A percentile compares a stretch with the other conserved stretches of the same genome.
phyloP scores from a whole-genome alignment of 78 protist species.

The Planoprotostelium fungivorum region DNA sequence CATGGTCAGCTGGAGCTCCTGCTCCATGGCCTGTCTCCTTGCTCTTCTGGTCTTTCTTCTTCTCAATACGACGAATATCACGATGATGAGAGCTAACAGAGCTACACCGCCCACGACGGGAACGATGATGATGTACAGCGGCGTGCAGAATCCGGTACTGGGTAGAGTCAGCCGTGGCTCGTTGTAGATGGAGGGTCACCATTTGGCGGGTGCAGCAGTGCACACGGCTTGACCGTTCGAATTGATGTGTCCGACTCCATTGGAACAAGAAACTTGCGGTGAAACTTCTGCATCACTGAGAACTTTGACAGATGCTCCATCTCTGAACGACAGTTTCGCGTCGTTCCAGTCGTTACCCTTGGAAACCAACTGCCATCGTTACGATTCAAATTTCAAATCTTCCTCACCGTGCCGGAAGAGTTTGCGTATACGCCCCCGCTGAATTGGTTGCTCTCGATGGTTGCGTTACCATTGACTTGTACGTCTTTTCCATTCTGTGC shows the following conservation, averaged over 20 bases:
- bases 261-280: neutral
- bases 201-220: neutral
- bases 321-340: neutral
- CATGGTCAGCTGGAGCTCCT: neutral
- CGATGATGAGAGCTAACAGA: neutral
- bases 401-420: neutral
- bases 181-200: neutral
- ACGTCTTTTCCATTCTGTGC: neutral
- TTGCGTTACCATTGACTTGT: neutral
- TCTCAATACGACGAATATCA: neutral
- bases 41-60: neutral
- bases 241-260: neutral
- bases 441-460: neutral
- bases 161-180: neutral
- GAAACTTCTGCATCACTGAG: neutral
- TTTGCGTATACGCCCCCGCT: neutral
- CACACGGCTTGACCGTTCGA: neutral
- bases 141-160: neutral
- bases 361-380: neutral
- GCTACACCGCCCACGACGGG: neutral
- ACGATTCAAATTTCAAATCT: neutral
- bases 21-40: neutral
- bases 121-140: neutral
- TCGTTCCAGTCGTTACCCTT: neutral
- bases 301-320: neutral